phyloP scores from a whole-genome alignment of 805 yeast genomes.

The Zygosaccharomyces pseudorouxii region DNA sequence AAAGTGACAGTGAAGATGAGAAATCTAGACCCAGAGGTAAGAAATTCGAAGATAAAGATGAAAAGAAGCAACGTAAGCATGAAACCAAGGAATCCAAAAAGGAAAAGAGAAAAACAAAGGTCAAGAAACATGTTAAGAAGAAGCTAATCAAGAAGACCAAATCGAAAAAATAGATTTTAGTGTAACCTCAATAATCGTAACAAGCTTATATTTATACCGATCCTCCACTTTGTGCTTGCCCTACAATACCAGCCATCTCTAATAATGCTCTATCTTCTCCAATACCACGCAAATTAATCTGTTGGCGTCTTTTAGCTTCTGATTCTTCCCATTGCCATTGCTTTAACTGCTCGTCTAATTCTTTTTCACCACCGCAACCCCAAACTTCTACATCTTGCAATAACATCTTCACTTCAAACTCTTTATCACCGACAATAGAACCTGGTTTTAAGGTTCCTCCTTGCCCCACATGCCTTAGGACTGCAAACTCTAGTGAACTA shows the following conservation, averaged over 20 bases:
- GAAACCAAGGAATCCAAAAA: constrained; percentile 71
- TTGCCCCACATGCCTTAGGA: constrained; percentile 62
- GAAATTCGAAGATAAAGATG: constrained; percentile 72
- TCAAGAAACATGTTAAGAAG: constrained; percentile 80
- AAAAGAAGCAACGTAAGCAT: constrained; percentile 67
- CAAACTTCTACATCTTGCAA: constrained; percentile 81
- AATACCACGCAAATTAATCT: constrained; percentile 57
- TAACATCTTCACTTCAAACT: constrained; percentile 64
- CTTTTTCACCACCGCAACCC: constrained; percentile 84
- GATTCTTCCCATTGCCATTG: constrained; percentile 90
- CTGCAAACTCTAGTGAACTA: constrained; percentile 71
- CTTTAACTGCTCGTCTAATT: constrained; percentile 67
- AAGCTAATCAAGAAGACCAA: constrained; percentile 59
- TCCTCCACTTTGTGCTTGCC: constrained; percentile 48
- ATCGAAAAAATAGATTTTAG: constrained; percentile 31
- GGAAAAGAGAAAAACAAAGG: constrained; percentile 74
- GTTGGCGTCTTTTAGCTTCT: constrained; percentile 75
- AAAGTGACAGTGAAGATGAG: constrained; percentile 32
- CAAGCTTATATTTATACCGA: constrained; percentile 33
- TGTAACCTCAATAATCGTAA: neutral
- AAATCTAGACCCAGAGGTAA: constrained; percentile 56
- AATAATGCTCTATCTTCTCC: constrained; percentile 82
- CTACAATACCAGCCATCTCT: constrained; percentile 73
- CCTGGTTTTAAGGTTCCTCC: constrained; percentile 49
- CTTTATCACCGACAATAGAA: constrained; percentile 9